phyloP scores from a whole-genome alignment of 1,284 basidiomycete genomes.

The Ceratobasidium sp. region DNA sequence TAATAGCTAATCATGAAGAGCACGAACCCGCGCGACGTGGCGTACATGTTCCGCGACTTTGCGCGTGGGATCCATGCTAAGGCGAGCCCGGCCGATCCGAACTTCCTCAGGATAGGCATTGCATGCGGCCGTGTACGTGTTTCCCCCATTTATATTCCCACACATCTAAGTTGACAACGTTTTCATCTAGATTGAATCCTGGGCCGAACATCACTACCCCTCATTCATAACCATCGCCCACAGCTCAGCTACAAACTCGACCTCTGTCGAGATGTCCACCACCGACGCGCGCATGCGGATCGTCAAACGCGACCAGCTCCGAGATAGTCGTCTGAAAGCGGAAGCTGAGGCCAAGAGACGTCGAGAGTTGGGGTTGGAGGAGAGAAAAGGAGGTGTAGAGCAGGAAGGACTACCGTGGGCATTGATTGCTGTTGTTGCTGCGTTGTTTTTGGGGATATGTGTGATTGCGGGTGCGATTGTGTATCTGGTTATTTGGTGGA shows the following conservation, averaged over 20 bases:
- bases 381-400: conserved; percentile 17
- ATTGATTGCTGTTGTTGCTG: conserved; percentile 59
- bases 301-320: conserved; percentile 59
- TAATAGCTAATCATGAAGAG: conserved; percentile 87
- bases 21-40: conserved; percentile 92
- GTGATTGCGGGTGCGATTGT: conserved; percentile 32
- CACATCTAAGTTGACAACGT: no score
- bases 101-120: conserved; percentile 84
- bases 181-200: conserved; percentile 95
- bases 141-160: no score
- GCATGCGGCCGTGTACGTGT: conserved; percentile 79
- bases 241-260: conserved; percentile 54
- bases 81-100: conserved; percentile 85
- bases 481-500: conserved; percentile 14
- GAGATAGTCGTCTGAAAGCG: conserved; percentile 62
- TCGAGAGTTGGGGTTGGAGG: conserved; percentile 39
- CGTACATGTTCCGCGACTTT: conserved; percentile 88
- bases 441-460: conserved; percentile 60
- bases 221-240: conserved; percentile 76
- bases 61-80: conserved; percentile 86
- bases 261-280: conserved; percentile 61
- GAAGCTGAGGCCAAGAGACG: conserved; percentile 60
- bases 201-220: conserved; percentile 90
- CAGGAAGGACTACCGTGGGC: conserved; percentile 57
- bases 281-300: conserved; percentile 71